Evolutionary conservation across 2,329 filamentous ascomycete species (phyloP), one percentile per base, ranked within the genome.

Genomic region (Graphium sp.): DNA sequence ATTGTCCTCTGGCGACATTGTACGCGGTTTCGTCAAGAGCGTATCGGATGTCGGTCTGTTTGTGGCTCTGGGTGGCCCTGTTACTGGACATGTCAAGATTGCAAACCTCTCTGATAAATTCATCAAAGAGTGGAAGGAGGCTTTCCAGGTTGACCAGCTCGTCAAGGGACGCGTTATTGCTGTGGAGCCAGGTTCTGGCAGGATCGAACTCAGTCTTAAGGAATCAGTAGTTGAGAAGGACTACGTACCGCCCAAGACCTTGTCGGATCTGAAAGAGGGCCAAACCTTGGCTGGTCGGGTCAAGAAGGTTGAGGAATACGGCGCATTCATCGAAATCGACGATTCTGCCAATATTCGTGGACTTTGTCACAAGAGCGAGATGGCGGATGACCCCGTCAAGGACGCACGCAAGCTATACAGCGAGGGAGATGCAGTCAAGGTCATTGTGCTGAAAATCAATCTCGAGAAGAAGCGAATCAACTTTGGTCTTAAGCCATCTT

Each of bases 111-210:
- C 85, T 0, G 89, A 98, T 47, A 67, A 71, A 6, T 98, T 75
- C 48, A 56, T 98, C 42, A 95, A 95, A 52, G 82, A 95, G 35
- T 98, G 89, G 89, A 91, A 93, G 55, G 71, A 80, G 20, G 62
- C 75, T 24, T 94, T 87, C 54, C 74, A 89, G 42, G 58, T 87
- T 26, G 83, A 92, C 42, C 84, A 95, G 51, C 63, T 98, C 5
- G 83, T 98, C 30, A 83, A 78, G 50, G 89, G 84, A 29, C 82
- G 87, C 37, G 63, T 98, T 34, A 69, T 79, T 26, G 60, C 72
- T 3, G 67, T 85, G 16, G 79, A 94, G 40, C 43, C 61, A 5
- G 60, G 63, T 21, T 60, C 71, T 16, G 71, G 74, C 32, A 81
- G 84, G 41, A 56, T 92, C 17, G 82, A 91, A 47, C 63, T 98